Base-by-base conservation (phyloP, 1,139 yeast species). In the Yamadazyma songkhlaensis region DNA sequence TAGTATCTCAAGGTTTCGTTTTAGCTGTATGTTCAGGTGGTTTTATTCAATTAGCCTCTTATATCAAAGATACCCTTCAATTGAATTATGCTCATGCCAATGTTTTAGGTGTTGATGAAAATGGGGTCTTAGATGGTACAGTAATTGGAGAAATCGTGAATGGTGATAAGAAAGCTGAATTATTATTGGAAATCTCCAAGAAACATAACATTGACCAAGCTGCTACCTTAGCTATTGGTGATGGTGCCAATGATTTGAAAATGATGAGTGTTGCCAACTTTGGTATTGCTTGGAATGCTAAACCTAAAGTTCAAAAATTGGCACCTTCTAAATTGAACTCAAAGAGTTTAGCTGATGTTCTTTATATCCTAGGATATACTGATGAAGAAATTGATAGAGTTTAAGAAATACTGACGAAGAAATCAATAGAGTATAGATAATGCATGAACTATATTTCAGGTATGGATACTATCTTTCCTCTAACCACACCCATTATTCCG, bases 271-370 rank as follows among this genome's bases (percentile, higher is more conserved):
- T 65, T 13, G 97, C 96, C 2, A 97, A 98, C 0, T 86, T 81
- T 58, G 98, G 98, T 13, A 73, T 94, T 42, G 98, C 98, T 0
- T 94, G 96, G 94, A 85, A 89, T 57, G 98, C 98, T 12, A 94
- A 94, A 59, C 97, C 97, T 24, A 79, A 74, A 45, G 98, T 94
- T 3, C 97, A 88, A 57, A 53, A 61, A 41, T 63, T 67, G 49
- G 98, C 98, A 0, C 97, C 97, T 9, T 72, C 87, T 32, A 74
- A 86, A 46, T 70, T 94, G 50, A 92, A 92, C 58, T 72, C 90
- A 0, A 67, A 73, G 21, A 71, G 84, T 4, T 72, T 92, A 54
- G 67, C 67, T 42, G 96, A 89, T 56, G 74, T 85, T 6, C 69
- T 88, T 53, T 90, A 88, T 61, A 80, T 92, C 14, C 64, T 90